Conservation (phyloP, 2,329 filamentous ascomycete genomes). For the Exophiala calicioides region DNA sequence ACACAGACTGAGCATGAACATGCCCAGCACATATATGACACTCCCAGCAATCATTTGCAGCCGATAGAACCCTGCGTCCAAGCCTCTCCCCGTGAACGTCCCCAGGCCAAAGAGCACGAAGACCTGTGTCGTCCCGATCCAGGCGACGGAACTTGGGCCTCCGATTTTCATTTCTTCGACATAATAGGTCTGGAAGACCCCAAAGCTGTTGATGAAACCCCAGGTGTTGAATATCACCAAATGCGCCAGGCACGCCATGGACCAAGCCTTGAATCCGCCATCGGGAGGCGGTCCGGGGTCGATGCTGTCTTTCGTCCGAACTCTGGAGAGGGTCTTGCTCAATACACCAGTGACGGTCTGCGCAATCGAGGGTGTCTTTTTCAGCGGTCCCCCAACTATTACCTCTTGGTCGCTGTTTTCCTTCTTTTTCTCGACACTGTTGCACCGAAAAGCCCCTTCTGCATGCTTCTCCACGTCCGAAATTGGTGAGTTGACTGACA, state of each 20-base stretch:
- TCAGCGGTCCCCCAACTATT: constrained; percentile 3
- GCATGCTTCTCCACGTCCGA: too few species aligned
- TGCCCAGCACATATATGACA: constrained; percentile 47
- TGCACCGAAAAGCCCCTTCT: too few species aligned
- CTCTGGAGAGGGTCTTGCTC: constrained; percentile 38
- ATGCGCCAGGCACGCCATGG: constrained; percentile 54
- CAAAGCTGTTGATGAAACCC: constrained; percentile 55
- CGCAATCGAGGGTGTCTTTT: constrained; percentile 2
- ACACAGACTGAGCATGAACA: constrained; percentile 53
- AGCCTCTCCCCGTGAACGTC: constrained; percentile 53
- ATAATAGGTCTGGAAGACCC: constrained; percentile 59
- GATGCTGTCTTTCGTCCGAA: constrained; percentile 42
- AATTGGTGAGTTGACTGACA: too few species aligned
- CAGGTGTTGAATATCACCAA: constrained; percentile 61
- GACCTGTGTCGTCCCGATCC: constrained; percentile 55
- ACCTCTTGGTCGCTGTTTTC: not conserved
- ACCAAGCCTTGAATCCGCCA: constrained; percentile 57
- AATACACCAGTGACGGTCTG: constrained; percentile 6
- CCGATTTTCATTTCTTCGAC: constrained; percentile 40
- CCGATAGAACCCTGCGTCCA: constrained; percentile 55
- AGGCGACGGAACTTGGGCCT: constrained; percentile 51
- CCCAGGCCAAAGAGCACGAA: constrained; percentile 54
- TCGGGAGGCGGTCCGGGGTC: constrained; percentile 47
- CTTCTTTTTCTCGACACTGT: not conserved
- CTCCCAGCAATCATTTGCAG: constrained; percentile 45